These are phyloP conservation scores for Ceraceosorus guamensis DNA, from an alignment of 1,284 basidiomycete genomes.

Conservation along the genomic window DNA sequence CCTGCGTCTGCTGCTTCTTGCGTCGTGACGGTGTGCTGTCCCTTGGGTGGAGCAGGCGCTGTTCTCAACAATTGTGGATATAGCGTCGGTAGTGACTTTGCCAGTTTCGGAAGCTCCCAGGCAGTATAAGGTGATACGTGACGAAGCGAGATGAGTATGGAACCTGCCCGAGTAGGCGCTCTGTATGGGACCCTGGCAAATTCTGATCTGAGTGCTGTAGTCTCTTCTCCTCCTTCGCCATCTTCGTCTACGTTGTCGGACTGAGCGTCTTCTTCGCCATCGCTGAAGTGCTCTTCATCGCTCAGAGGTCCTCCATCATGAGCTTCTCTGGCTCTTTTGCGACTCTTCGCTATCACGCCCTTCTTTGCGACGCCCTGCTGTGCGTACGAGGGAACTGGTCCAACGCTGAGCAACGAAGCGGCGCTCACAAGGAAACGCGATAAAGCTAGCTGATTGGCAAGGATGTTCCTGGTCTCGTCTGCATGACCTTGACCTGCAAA, in stretches of 20 bases:
- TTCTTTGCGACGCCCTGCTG: slow-evolving; percentile 49
- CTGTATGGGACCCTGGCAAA: slow-evolving; percentile 52
- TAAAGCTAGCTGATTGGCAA: slow-evolving; percentile 81
- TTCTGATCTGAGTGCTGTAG: slow-evolving; percentile 3
- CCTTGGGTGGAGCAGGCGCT: slow-evolving; percentile 33
- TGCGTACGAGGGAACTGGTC: slow-evolving; percentile 23
- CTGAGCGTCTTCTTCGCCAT: slow-evolving; percentile 12
- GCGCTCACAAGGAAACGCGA: slow-evolving; percentile 75
- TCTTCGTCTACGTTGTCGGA: slow-evolving; percentile 32
- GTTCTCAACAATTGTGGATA: slow-evolving; percentile 56
- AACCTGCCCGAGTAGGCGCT: slow-evolving; percentile 50
- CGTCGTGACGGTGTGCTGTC: slow-evolving; percentile 20
- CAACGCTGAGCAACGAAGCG: slow-evolving; percentile 57
- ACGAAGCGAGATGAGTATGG: slow-evolving; percentile 78
- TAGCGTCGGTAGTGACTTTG: slow-evolving; percentile 35
- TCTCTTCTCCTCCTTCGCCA: slow-evolving; percentile 13
- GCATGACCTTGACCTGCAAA: slow-evolving; percentile 78
- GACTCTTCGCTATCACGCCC: slow-evolving; percentile 14
- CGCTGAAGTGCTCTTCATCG: slow-evolving; percentile 1
- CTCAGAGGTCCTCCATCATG: slow-evolving; percentile 8
- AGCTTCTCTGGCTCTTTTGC: slow-evolving; percentile 12
- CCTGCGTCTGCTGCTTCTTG: slow-evolving; percentile 68
- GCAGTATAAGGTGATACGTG: slow-evolving; percentile 80
- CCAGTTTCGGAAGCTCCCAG: slow-evolving; percentile 58
- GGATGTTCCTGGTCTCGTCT: slow-evolving; percentile 87